phyloP scores from a whole-genome alignment of 2,329 filamentous ascomycete genomes.

The Penicillium sclerotiorum region DNA sequence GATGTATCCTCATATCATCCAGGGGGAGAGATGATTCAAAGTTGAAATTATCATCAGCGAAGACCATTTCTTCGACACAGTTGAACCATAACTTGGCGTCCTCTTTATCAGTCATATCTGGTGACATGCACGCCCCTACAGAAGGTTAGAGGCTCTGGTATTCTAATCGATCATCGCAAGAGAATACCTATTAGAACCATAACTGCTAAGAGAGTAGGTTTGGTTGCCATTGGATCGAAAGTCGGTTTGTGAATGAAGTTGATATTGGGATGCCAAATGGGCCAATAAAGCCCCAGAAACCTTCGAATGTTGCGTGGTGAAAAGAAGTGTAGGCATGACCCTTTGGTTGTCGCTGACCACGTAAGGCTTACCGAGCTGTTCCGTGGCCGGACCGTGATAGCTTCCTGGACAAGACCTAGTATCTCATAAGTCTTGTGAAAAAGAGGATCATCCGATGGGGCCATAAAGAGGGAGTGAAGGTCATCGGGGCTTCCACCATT shows the following conservation, averaged over 20 bases:
- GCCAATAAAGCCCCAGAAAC: constrained; percentile 40
- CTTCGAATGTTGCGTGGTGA: constrained; percentile 31
- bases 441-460: too few species aligned
- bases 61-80: constrained; percentile 43
- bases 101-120: constrained; percentile 24
- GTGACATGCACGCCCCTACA: constrained; percentile 29
- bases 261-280: constrained; percentile 43
- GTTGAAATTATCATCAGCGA: constrained; percentile 34
- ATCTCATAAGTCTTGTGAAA: too few species aligned
- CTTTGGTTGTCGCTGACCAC: constrained; percentile 38
- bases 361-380: too few species aligned
- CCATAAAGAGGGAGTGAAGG: too few species aligned
- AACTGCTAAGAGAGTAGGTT: constrained; percentile 34
- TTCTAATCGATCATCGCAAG: too few species aligned
- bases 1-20: constrained; percentile 10
- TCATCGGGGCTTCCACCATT: too few species aligned
- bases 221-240: constrained; percentile 35
- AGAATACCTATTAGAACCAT: too few species aligned
- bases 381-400: too few species aligned
- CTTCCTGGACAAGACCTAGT: too few species aligned
- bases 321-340: constrained; percentile 27
- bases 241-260: constrained; percentile 40
- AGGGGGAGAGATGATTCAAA: too few species aligned
- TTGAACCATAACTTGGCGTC: constrained; percentile 42
- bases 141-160: too few species aligned